phyloP scores from a whole-genome alignment of 2,329 filamentous ascomycete species.

The Orbilia ellipsospora region DNA sequence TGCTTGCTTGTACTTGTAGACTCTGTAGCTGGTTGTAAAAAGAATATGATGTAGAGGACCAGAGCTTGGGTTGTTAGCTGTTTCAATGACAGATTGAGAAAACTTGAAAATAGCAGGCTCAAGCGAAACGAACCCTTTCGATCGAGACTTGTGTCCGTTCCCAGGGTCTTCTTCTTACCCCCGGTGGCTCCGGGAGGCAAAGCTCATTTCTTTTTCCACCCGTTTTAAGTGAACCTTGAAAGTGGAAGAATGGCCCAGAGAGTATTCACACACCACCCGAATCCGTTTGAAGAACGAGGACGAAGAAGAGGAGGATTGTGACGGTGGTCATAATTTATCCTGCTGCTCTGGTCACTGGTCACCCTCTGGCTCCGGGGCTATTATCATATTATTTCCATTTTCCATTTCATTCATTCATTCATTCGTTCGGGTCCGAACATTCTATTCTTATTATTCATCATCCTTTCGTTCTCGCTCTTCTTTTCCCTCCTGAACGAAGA shows the following conservation, averaged over 20 bases:
- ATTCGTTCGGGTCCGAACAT: too few relatives aligned
- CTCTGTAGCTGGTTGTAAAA: too few relatives aligned
- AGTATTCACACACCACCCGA: conserved; percentile 28
- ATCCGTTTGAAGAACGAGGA: too few relatives aligned
- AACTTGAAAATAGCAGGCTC: conserved; percentile 45
- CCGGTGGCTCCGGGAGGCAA: neutral
- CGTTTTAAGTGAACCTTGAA: conserved; percentile 40
- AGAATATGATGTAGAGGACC: too few relatives aligned
- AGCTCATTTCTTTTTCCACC: conserved; percentile 48
- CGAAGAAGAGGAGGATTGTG: neutral
- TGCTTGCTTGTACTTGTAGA: too few relatives aligned
- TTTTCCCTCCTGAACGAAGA: too few relatives aligned
- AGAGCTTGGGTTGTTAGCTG: too few relatives aligned
- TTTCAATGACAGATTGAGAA: neutral
- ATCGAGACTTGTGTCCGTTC: neutral
- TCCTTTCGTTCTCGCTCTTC: too few relatives aligned
- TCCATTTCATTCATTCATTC: too few relatives aligned
- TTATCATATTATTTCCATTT: too few relatives aligned
- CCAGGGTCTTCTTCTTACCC: neutral
- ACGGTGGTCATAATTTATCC: neutral
- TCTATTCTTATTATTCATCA: too few relatives aligned
- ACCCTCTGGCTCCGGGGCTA: neutral
- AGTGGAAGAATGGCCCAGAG: conserved; percentile 44
- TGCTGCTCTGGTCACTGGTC: conserved; percentile 3
- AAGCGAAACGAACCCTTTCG: conserved; percentile 16